Evolutionary conservation across 1,284 basidiomycete species (phyloP).

Genomic region (Sphagnurus paluster): DNA sequence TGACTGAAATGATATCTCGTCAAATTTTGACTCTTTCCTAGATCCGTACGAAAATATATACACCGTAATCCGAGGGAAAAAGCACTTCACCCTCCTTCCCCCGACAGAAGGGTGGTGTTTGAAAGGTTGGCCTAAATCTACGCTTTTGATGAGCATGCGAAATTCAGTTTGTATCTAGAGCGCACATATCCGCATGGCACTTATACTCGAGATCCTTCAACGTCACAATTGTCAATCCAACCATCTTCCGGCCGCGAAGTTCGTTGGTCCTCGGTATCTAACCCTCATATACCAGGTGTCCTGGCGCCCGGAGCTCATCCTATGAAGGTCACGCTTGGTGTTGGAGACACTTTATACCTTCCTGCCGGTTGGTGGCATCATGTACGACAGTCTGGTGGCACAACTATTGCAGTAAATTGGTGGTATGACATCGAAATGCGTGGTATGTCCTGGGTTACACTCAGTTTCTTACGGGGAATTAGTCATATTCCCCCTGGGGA

Average conservation of each 20-base stretch:
- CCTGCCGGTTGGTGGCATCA: conserved; percentile 93
- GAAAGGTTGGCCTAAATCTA: conserved; percentile 52
- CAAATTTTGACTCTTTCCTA: too few species aligned
- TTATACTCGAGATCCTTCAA: conserved; percentile 47
- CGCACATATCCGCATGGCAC: conserved; percentile 66
- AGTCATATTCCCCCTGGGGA: conserved; percentile 38
- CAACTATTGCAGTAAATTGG: conserved; percentile 83
- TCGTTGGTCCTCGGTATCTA: conserved; percentile 73
- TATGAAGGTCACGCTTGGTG: conserved; percentile 60
- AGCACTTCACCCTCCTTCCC: conserved; percentile 83
- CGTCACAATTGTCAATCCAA: conserved; percentile 32
- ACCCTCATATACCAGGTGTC: conserved; percentile 48
- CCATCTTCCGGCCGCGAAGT: conserved; percentile 50
- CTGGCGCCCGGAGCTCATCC: conserved; percentile 58
- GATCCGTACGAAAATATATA: conserved; percentile 95
- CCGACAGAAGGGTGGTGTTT: conserved; percentile 86
- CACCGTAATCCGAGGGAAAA: conserved; percentile 79
- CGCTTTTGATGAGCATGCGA: conserved; percentile 1
- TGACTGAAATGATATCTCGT: too few species aligned
- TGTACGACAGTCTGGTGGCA: conserved; percentile 64
- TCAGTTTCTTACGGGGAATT: conserved; percentile 59
- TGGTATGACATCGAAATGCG: conserved; percentile 82
- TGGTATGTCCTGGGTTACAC: conserved; percentile 67
- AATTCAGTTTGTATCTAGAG: conserved; percentile 43
- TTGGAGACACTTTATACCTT: conserved; percentile 85